phyloP scores from a whole-genome alignment of 345 rosid species.

The Streptanthus diversifolius region DNA sequence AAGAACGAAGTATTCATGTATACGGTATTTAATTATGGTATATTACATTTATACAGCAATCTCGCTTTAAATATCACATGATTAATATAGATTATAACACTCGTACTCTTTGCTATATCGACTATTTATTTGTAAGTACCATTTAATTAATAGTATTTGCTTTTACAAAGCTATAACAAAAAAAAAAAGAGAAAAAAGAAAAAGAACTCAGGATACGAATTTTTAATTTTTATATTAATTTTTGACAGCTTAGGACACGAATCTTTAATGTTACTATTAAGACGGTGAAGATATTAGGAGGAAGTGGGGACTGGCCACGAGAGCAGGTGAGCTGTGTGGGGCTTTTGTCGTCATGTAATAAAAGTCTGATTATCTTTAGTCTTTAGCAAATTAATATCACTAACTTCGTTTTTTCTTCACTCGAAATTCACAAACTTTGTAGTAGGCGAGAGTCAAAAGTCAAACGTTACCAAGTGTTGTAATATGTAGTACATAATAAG shows the following conservation, averaged over 20 bases:
- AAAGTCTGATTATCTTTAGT: conserved; percentile 6
- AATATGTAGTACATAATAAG: background rate
- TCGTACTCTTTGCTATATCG: background rate
- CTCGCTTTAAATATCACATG: background rate
- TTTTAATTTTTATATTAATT: no score
- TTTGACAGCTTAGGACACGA: conserved; percentile 17
- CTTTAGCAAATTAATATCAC: conserved; percentile 2
- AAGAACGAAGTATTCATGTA: background rate
- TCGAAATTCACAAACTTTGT: background rate
- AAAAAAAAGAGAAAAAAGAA: background rate
- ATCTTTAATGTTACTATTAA: conserved; percentile 16
- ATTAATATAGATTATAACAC: background rate
- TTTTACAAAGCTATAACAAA: conserved; percentile 1
- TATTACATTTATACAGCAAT: background rate
- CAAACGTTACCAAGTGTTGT: conserved; percentile 10
- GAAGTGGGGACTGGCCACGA: conserved; percentile 23
- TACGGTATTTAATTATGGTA: background rate
- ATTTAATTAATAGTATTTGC: background rate
- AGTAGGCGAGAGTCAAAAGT: background rate
- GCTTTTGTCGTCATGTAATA: conserved; percentile 16
- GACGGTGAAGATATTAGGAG: conserved; percentile 12
- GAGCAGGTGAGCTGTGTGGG: conserved; percentile 30
- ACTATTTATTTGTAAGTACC: background rate
- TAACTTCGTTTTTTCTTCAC: background rate
- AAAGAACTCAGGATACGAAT: background rate